Conservation (phyloP, 164 flowering plant species). For the Nelumbo lutea region DNA sequence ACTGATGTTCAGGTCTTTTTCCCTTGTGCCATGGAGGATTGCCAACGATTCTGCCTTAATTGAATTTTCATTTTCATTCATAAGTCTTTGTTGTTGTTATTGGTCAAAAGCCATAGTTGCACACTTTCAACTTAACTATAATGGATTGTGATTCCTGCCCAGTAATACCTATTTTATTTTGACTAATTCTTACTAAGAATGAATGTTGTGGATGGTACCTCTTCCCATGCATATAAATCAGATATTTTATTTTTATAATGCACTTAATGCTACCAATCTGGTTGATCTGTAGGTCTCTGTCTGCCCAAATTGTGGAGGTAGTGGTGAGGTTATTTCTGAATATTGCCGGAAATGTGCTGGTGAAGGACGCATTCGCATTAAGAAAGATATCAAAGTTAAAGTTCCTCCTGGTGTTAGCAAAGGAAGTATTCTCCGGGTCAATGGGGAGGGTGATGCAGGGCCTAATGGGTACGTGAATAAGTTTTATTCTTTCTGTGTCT, state of each 20-base stretch:
- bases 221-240: not conserved
- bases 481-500: slow-evolving; percentile 3
- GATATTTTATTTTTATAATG: not conserved
- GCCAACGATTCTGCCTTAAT: too few species aligned
- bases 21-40: too few species aligned
- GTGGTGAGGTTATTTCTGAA: slow-evolving; percentile 89
- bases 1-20: too few species aligned
- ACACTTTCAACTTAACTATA: not conserved
- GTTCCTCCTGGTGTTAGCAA: slow-evolving; percentile 94
- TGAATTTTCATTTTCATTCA: too few species aligned
- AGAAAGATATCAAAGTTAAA: slow-evolving; percentile 88
- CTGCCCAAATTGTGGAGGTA: slow-evolving; percentile 91
- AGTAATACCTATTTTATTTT: too few species aligned
- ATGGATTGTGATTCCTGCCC: too few species aligned
- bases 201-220: not conserved
- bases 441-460: slow-evolving; percentile 96
- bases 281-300: slow-evolving; percentile 59
- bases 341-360: slow-evolving; percentile 87
- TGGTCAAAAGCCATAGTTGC: not conserved
- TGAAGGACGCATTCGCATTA: slow-evolving; percentile 77
- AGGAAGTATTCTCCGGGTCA: slow-evolving; percentile 88
- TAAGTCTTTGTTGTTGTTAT: not conserved
- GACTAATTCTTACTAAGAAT: not conserved
- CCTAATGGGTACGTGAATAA: slow-evolving; percentile 68
- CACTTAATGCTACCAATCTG: not conserved